These are phyloP conservation scores for Kodamaea lidongshanica DNA, from an alignment of 805 yeast genomes.

Conservation along the genomic window DNA sequence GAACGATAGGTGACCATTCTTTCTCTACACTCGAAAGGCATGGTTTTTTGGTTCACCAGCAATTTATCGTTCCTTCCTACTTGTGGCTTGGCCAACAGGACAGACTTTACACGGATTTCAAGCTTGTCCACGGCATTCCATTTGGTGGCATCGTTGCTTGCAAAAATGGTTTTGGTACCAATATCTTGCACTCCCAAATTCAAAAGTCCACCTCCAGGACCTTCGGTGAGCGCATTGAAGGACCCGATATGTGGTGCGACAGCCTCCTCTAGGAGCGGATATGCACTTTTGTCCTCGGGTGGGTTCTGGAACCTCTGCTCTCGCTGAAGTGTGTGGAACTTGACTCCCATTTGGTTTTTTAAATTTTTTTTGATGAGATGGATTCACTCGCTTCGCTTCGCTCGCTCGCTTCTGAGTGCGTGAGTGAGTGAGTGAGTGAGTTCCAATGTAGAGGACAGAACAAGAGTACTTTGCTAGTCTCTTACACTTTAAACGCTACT, in stretches of 20 bases:
- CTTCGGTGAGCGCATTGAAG: constrained; percentile 90
- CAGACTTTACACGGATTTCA: constrained; percentile 78
- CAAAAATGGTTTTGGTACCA: constrained; percentile 80
- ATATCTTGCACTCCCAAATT: constrained; percentile 84
- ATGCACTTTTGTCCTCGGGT: constrained; percentile 78
- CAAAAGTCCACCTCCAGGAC: constrained; percentile 76
- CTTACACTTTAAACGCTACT: no score
- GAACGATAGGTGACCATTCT: constrained; percentile 80
- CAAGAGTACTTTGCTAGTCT: no score
- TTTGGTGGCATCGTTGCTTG: constrained; percentile 60
- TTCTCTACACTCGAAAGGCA: constrained; percentile 82
- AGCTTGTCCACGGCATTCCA: constrained; percentile 70
- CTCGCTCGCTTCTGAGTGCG: no score
- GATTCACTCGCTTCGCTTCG: no score
- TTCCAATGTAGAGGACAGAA: no score
- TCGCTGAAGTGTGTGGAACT: constrained; percentile 79
- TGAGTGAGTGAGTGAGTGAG: no score
- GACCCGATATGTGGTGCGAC: constrained; percentile 94
- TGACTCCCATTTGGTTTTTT: constrained; percentile 38
- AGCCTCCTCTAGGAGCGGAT: constrained; percentile 79
- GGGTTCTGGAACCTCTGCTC: constrained; percentile 83
- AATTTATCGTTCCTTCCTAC: constrained; percentile 66
- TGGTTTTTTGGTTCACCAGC: constrained; percentile 69
- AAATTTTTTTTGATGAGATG: neutral
- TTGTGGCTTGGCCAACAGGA: constrained; percentile 78